Percentiles rank a stretch among this genome's conserved stretches.
Conservation (phyloP, 208 protist species). For the Phytomonas francai region DNA sequence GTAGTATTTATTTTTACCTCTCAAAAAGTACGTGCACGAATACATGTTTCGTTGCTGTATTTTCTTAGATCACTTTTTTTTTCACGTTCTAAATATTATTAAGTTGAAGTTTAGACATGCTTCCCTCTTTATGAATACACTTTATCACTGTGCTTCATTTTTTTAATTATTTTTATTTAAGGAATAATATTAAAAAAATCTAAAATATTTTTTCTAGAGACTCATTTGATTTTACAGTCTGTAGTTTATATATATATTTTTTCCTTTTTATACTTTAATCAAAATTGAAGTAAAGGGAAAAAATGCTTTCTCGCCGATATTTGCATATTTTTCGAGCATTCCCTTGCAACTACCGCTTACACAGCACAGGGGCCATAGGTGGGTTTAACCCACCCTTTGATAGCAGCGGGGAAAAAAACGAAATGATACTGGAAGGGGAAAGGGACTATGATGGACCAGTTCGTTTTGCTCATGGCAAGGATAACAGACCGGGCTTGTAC, state of each 20-base stretch:
- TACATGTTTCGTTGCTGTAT: constrained; percentile 13
- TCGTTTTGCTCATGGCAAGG: constrained; percentile 28
- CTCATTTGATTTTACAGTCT: constrained; percentile 4
- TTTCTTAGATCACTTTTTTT: not conserved
- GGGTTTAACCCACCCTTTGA: constrained; percentile 14
- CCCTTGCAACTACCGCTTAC: not conserved
- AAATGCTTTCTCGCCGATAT: not conserved
- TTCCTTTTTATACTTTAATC: not conserved
- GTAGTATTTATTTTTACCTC: constrained; percentile 9
- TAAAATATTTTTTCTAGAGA: constrained; percentile 14
- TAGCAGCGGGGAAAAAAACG: constrained; percentile 9
- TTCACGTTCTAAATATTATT: not conserved
- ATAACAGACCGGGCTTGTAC: constrained; percentile 61
- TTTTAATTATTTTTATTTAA: not conserved
- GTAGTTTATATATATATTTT: constrained; percentile 12
- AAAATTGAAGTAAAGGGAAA: not conserved
- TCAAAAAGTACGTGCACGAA: constrained; percentile 5
- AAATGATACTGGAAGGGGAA: constrained; percentile 14
- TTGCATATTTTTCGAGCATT: not conserved
- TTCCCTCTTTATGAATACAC: not conserved
- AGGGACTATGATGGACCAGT: constrained; percentile 21
- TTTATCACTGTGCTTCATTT: not conserved
- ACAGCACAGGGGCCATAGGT: constrained; percentile 4
- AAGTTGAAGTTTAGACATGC: not conserved
- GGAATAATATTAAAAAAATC: not conserved